Percentiles rank a stretch among this genome's conserved stretches.
phyloP scores from a whole-genome alignment of 129 eudicot genomes.

The Lactuca sativa region DNA sequence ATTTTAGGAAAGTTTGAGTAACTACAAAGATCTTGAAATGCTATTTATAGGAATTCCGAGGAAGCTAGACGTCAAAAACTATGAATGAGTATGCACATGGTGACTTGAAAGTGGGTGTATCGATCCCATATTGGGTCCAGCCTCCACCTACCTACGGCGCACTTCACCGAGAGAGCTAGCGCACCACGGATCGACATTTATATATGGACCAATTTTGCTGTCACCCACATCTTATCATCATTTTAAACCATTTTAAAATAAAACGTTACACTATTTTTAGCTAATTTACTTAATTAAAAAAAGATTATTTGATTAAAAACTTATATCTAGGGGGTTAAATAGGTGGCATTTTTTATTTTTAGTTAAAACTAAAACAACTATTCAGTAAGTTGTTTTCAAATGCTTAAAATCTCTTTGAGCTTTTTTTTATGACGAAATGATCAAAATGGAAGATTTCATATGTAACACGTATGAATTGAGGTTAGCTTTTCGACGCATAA shows the following conservation, averaged over 20 bases:
- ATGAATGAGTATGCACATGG: constrained; percentile 35
- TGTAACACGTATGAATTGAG: neutral
- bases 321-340: neutral
- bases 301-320: neutral
- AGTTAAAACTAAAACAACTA: no score
- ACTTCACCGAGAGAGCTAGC: constrained; percentile 8
- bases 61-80: neutral
- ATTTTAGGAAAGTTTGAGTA: constrained; percentile 33
- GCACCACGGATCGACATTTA: constrained; percentile 15
- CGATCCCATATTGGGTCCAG: constrained; percentile 22
- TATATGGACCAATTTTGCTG: constrained; percentile 43
- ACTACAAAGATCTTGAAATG: constrained; percentile 5
- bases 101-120: constrained; percentile 18
- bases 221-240: constrained; percentile 31
- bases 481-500: neutral
- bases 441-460: neutral
- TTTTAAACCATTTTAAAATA: constrained; percentile 4
- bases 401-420: no score
- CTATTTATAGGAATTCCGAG: constrained; percentile 33
- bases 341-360: neutral
- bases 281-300: neutral
- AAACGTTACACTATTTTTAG: neutral
- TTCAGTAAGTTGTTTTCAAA: neutral
- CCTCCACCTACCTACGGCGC: constrained; percentile 12
- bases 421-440: neutral